Evolutionary conservation across 2,329 filamentous ascomycete species (phyloP), one percentile per base, ranked within the genome.

Genomic region (Hymenoscyphus infarciens): DNA sequence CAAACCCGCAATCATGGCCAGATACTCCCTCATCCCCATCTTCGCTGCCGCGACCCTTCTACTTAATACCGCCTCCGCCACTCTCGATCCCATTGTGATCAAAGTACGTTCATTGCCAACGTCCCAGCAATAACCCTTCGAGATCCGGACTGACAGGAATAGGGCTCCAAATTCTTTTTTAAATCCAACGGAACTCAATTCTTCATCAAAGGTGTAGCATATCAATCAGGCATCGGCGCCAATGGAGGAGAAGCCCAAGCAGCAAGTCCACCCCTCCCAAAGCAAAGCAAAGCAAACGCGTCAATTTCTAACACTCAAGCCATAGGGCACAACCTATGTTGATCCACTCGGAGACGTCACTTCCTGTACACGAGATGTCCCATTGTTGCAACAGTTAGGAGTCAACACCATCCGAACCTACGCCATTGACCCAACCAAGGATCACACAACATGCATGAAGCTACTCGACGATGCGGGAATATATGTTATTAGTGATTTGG

Each of bases 351-450:
- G 91, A 70, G 86, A 96, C 73, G 77, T 77, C 59, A 77, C 80
- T 25, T 76, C 78, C 69, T 98, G 95, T 84, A 83, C 85, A 77
- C 90, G 93, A 72, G 95, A 99, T 75, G 85, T 98, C 56, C 91
- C 91, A 56, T 86, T 89, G 72, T 83, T 99, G 69, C 76, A 83
- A 74, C 79, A 90, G 76, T 84, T 97, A 64, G 82, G 86, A 68
- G 97, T 92, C 78, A 99, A 98, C 80, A 87, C 88, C 71, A 95
- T 98, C 77, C 93, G 94, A 76, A 92, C 93, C 64, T 98, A 98
- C 77, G 92, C 93, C 72, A 85, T 98, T 72, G 85, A 97, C 80
- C 92, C 94, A 29, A 85, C 82, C 35, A 77, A 81, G 69, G 82
- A 95, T 78, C 94, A 98, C 81, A 81, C 83, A 60, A 82, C 82